Base-by-base conservation (phyloP, 2,329 filamentous ascomycete genomes). In the Xylaria sp. region DNA sequence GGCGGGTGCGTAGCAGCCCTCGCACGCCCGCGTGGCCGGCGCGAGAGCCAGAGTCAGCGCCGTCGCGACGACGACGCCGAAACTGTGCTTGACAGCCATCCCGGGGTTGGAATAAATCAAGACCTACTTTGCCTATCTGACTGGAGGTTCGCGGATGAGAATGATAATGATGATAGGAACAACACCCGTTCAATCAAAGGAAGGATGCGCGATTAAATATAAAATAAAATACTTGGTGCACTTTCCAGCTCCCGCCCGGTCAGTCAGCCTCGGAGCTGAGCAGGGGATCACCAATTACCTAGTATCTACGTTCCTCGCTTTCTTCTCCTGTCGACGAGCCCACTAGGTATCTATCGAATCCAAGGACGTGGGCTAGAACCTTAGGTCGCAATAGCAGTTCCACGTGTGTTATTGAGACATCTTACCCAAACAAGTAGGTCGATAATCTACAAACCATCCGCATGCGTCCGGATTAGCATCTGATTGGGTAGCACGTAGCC, bases 1-100 rank as follows among this genome's bases (percentile, higher is more conserved):
- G n/a, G 75, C 71, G 25, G 82, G 82, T 1, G 81, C 82, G 61
- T 82, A 83, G 74, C 83, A 85, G 57, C 75, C 76, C 58, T 79
- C 79, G 69, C 83, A 85, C 37, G 81, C 81, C 18, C 77, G 58
- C n/a, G 72, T 71, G 63, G 59, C 64, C 21, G 72, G 65, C n/a
- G 74, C 55, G 47, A 71, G 69, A 40, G 73, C 71, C 50, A 73
- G 71, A 53, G 67, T 27, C 54, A 64, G 29, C 35, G 68, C 18
- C 27, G 55, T 37, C 61, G 40, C 53, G 40, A 64, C 47, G 35
- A 64, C 54, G 47, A 61, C 54, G 47, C 63, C 65, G 54, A 66
- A 16, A 53, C 50, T 21, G 42, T 55, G 57, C 71, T 72, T 57
- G 25, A 47, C 40, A 5, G 60, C 53, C 68, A 69, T 67, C 44